These are phyloP conservation scores for Linum tenue DNA, from an alignment of 345 rosid species.

Conservation along the genomic window DNA sequence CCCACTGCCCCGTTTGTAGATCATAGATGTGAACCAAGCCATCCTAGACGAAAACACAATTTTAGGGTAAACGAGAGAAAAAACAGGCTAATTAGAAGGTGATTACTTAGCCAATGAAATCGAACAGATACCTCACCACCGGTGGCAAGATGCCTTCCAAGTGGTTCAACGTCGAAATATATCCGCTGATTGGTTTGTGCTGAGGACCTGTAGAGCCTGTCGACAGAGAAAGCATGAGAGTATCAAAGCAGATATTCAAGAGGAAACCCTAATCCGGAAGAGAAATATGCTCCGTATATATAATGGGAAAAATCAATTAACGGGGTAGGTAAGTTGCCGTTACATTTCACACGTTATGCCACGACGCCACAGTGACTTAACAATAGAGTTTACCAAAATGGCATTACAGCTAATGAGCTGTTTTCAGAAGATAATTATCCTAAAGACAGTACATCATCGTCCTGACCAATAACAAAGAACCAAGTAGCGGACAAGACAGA, in stretches of 20 bases:
- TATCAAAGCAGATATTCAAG: background rate
- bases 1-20: constrained; percentile 86
- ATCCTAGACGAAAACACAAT: constrained; percentile 39
- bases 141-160: constrained; percentile 71
- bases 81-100: background rate
- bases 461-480: too few species aligned
- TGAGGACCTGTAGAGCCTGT: constrained; percentile 76
- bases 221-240: constrained; percentile 2
- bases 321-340: background rate
- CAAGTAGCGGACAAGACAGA: background rate
- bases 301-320: background rate
- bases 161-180: constrained; percentile 73
- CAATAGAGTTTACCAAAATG: too few species aligned
- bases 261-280: background rate
- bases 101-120: background rate
- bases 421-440: too few species aligned
- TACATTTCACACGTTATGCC: background rate
- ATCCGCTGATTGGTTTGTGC: constrained; percentile 87
- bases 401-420: too few species aligned
- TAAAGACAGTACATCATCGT: too few species aligned
- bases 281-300: background rate
- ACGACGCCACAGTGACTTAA: too few species aligned
- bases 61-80: background rate
- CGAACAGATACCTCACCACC: constrained; percentile 73
- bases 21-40: constrained; percentile 90